These are phyloP conservation scores for Epichloe gansuensis DNA, from an alignment of 2,329 filamentous ascomycete genomes.

Conservation along the genomic window DNA sequence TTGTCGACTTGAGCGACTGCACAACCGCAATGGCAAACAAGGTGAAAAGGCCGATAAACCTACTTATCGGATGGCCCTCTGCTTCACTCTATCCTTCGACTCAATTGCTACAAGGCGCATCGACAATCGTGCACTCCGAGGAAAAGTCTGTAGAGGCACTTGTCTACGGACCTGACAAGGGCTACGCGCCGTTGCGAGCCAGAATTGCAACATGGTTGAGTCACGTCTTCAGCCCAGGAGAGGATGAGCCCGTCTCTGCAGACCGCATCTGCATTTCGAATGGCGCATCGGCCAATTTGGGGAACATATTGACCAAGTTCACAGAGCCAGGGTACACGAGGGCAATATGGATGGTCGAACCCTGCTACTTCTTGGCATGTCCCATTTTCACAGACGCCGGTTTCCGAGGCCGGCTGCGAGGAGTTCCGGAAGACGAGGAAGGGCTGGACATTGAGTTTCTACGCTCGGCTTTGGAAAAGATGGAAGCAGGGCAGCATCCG, in stretches of 20 bases:
- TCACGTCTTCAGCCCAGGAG: conserved; percentile 10
- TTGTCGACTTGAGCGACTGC: not conserved
- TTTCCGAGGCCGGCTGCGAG: conserved; percentile 53
- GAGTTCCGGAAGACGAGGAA: conserved; percentile 64
- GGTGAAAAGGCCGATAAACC: conserved; percentile 39
- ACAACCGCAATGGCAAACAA: not conserved
- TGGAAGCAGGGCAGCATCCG: conserved; percentile 16
- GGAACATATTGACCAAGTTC: conserved; percentile 65
- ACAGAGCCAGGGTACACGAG: conserved; percentile 66
- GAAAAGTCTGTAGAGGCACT: conserved; percentile 25
- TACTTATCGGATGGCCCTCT: conserved; percentile 57
- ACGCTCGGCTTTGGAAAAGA: conserved; percentile 16
- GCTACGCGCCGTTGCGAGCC: conserved; percentile 56
- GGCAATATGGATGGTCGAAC: conserved; percentile 69
- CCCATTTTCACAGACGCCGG: conserved; percentile 76
- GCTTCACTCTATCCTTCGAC: conserved; percentile 41
- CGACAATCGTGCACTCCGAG: conserved; percentile 45
- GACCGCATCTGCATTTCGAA: conserved; percentile 68
- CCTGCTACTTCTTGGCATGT: conserved; percentile 75
- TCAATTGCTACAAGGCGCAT: conserved; percentile 22
- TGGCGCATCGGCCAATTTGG: conserved; percentile 74
- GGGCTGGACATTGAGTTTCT: conserved; percentile 56
- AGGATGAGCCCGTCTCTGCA: conserved; percentile 5
- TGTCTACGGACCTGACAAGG: conserved; percentile 68
- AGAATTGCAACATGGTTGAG: conserved; percentile 61